Evolutionary conservation across 768 basidiomycete species (phyloP).

Genomic region (Hirschioporus abietinus): DNA sequence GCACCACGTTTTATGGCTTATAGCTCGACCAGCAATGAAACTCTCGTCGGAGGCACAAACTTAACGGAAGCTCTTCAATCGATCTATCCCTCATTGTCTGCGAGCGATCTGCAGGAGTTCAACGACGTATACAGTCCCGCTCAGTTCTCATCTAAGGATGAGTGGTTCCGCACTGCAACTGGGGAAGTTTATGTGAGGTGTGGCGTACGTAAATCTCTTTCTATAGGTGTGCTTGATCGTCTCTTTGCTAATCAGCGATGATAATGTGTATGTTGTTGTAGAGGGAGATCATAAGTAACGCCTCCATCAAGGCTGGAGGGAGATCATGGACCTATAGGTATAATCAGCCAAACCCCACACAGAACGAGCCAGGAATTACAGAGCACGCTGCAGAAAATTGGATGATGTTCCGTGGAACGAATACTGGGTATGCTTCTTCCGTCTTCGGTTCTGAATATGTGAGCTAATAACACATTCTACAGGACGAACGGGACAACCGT

Average conservation of each 20-base stretch:
- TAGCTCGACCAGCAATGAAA: constrained; percentile 57
- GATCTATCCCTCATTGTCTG: constrained; percentile 42
- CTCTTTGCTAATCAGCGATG: not conserved
- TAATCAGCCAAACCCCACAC: constrained; percentile 48
- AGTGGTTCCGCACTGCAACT: constrained; percentile 40
- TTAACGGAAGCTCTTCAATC: constrained; percentile 32
- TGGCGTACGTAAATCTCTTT: constrained; percentile 42
- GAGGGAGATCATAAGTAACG: constrained; percentile 42
- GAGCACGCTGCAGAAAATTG: constrained; percentile 57
- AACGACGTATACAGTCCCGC: constrained; percentile 36
- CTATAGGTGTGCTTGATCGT: not conserved
- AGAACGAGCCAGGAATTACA: constrained; percentile 24
- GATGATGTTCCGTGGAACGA: constrained; percentile 62
- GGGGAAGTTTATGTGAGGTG: constrained; percentile 48
- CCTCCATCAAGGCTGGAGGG: constrained; percentile 28
- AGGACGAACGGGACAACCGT: constrained; percentile 50
- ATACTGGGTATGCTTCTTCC: constrained; percentile 42
- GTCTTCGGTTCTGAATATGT: not conserved
- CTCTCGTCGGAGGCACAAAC: constrained; percentile 34
- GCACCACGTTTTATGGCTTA: constrained; percentile 7
- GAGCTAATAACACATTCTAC: not conserved
- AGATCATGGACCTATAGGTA: constrained; percentile 53
- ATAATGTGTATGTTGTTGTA: constrained; percentile 13
- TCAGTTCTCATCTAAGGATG: constrained; percentile 36
- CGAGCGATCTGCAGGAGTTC: constrained; percentile 32